Evolutionary conservation across 2,329 filamentous ascomycete genomes (phyloP), one percentile per base, ranked within the genome.

Genomic region (Lomentospora prolificans): DNA sequence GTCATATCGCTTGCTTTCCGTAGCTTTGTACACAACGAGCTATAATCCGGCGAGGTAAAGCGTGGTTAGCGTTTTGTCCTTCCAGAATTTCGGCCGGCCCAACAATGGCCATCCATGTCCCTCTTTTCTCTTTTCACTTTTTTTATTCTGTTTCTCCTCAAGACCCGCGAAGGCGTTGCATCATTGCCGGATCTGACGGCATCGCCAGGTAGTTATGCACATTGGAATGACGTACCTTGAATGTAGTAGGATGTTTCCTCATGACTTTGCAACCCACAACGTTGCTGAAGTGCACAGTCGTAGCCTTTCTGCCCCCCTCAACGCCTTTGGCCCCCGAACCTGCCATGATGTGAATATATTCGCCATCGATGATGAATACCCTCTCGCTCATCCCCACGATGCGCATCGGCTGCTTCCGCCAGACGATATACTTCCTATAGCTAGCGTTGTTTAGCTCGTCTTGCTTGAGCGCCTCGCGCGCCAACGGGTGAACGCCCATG

Each of bases 291-390:
- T 91, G 88, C 51, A 92, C 86, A 41, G 87, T 90, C 2, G 87
- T 90, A 31, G 84, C 87, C 72, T 90, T 90, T 33, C 81, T 81
- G 56, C 75, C 77, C 22, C 76, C 78, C 56, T 86, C 82, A 58
- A 82, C 79, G 9, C 82, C 80, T 65, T 87, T 88, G 36, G 84
- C 84, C 8, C 79, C 79, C 2, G 80, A 80, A 1, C 81, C 77
- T 25, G 89, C 87, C 79, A 90, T 86, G 63, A 95, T 90, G 69
- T 92, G 88, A 59, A 95, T 82, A 67, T 91, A 94, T 67, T 95
- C 89, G 58, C 87, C 87, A 63, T 92, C 89, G 61, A 95, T 89
- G 50, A 87, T 84, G 44, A 94, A 74, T 8, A 89, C 81, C 57
- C 87, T 82, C 62, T 90, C 86, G 58, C 88, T 87, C 64, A 86